A percentile compares a stretch with the other conserved stretches of the same genome.
phyloP scores from a whole-genome alignment of 768 basidiomycete genomes.

The Clitopilus hobsonii region DNA sequence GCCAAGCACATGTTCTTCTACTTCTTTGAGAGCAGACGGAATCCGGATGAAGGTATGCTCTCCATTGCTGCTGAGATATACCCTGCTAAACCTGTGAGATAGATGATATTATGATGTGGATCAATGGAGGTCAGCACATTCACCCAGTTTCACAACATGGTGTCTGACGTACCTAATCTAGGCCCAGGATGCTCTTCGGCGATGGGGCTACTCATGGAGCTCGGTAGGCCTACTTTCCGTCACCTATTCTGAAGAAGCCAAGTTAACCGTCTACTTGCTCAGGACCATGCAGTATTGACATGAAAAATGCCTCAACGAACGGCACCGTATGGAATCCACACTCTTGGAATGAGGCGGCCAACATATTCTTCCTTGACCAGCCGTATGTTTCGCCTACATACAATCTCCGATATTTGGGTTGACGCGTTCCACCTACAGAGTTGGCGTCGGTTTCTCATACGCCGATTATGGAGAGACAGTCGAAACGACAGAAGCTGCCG shows the following conservation, averaged over 20 bases:
- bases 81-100: neutral
- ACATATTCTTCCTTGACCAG: conserved; percentile 72
- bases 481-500: conserved; percentile 77
- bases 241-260: neutral
- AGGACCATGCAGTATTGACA: conserved; percentile 50
- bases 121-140: conserved; percentile 46
- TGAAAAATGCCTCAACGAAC: conserved; percentile 47
- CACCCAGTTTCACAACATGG: neutral
- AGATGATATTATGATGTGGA: conserved; percentile 73
- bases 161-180: conserved; percentile 20
- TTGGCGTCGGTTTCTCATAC: conserved; percentile 70
- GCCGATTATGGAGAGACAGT: conserved; percentile 65
- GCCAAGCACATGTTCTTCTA: conserved; percentile 69
- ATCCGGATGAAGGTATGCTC: conserved; percentile 45
- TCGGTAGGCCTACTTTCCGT: conserved; percentile 40
- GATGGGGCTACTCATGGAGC: conserved; percentile 67
- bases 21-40: conserved; percentile 66
- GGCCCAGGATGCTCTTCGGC: conserved; percentile 55
- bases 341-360: conserved; percentile 62
- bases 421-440: conserved; percentile 25
- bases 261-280: neutral
- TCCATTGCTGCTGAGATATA: neutral
- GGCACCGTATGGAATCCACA: conserved; percentile 62
- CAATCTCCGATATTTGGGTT: neutral
- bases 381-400: conserved; percentile 27